Base-by-base conservation (phyloP, 2,329 filamentous ascomycete genomes). In the Paecilomyces dactylethromorphus region DNA sequence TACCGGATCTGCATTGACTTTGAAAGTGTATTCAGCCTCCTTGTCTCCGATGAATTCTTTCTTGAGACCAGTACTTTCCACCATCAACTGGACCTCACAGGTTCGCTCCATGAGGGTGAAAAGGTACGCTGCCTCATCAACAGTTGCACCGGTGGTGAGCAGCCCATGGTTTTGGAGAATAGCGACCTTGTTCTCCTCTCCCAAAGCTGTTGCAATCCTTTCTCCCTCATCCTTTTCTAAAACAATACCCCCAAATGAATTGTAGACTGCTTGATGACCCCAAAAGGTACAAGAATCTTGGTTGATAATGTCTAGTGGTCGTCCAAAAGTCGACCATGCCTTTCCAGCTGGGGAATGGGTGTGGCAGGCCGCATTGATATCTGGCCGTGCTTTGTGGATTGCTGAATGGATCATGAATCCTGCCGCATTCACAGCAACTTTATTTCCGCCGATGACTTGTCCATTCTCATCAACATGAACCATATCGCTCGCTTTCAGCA, bases 401-500 rank as follows among this genome's bases (percentile, higher is more conserved):
- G 76, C 77, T 4, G 72, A 74, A 60, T 80, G 78, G 45, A 79
- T 80, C 0, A 76, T 74, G 61, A 79, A 80, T 0, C 76, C 78
- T 0, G 78, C 77, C 3, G 76, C 74, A 58, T 79, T 80, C 62
- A 80, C 72, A n/a, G 60, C 67, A 66, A 73, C 75, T 58, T 73
- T 69, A n/a, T n/a, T n/a, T 15, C 84, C 86, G 5, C 84, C 86
- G 4, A 88, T 80, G 10, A 87, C 79, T 15, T 82, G 81, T n/a
- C 87, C 87, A 11, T 81, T 71, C 56, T 84, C 78, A 62, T 89
- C 82, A 1, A 90, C 79, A 51, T 87, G 81, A 54, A 90, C 83
- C 82, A 90, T 85, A 68, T 90, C 87, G 1, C 79, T 81, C 0
- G 86, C 84, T 61, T 82, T 84, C 55, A 90, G 76, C 60, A 87